These are phyloP conservation scores for Pisolithus thermaeus DNA, from an alignment of 1,284 basidiomycete genomes.

Conservation along the genomic window DNA sequence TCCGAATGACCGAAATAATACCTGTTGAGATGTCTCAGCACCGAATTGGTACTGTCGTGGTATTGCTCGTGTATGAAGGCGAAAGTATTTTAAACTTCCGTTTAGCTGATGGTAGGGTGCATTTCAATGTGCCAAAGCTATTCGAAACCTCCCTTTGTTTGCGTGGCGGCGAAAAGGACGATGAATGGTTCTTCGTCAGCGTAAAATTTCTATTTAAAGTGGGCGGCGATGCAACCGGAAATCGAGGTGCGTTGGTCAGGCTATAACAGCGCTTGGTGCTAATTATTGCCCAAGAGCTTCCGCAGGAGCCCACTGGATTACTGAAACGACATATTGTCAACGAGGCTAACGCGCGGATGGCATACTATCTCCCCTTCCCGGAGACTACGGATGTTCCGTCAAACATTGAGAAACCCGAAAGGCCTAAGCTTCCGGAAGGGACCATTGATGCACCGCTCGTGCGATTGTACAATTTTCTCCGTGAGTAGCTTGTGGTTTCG, in stretches of 20 bases:
- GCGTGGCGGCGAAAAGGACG: conserved; percentile 56
- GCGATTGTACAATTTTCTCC: conserved; percentile 74
- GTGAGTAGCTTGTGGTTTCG: conserved; percentile 38
- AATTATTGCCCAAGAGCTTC: conserved; percentile 49
- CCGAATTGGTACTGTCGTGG: conserved; percentile 50
- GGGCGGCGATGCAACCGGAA: conserved; percentile 63
- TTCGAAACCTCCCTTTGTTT: conserved; percentile 75
- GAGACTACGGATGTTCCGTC: conserved; percentile 35
- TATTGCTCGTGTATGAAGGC: conserved; percentile 7
- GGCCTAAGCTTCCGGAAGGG: conserved; percentile 52
- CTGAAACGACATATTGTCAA: conserved; percentile 65
- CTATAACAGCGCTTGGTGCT: conserved; percentile 1
- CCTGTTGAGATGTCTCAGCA: conserved; percentile 73
- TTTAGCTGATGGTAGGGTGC: conserved; percentile 69
- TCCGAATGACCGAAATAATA: conserved; percentile 67
- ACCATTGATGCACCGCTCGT: conserved; percentile 72
- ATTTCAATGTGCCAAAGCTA: conserved; percentile 67
- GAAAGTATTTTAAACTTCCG: conserved; percentile 13
- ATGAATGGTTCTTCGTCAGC: conserved; percentile 79
- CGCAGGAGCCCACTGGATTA: conserved; percentile 54
- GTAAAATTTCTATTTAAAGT: conserved; percentile 75
- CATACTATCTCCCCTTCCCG: conserved; percentile 51
- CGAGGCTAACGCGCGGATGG: conserved; percentile 63
- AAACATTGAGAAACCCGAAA: conserved; percentile 40
- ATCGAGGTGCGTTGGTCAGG: conserved; percentile 46